A percentile compares a stretch with the other conserved stretches of the same genome.
Evolutionary conservation across 2,329 filamentous ascomycete species (phyloP).

Genomic region (Fusarium sp.): DNA sequence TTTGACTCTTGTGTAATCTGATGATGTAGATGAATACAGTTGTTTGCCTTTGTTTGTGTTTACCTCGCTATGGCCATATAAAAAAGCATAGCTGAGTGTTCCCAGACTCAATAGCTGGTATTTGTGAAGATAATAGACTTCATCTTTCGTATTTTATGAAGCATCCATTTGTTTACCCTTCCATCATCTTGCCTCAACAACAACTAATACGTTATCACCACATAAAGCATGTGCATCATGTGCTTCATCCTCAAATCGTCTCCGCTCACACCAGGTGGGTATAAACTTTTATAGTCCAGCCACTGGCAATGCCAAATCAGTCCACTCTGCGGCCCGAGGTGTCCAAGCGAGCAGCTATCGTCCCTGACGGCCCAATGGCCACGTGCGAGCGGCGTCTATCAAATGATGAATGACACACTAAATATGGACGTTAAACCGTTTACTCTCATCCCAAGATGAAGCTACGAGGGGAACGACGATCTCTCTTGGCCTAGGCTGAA

Average conservation of each 20-base stretch:
- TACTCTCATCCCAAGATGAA: neutral
- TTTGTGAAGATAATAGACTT: neutral
- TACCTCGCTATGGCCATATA: neutral
- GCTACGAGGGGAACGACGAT: conserved; percentile 18
- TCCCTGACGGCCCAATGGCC: conserved; percentile 12
- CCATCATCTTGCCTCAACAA: neutral
- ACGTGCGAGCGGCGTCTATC: conserved; percentile 27
- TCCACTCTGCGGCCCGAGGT: conserved; percentile 27
- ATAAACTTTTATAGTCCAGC: conserved; percentile 32
- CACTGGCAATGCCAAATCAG: conserved; percentile 24
- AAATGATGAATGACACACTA: neutral
- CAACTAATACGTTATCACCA: neutral
- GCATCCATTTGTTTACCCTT: neutral
- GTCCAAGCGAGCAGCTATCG: conserved; percentile 30
- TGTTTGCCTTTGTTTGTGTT: neutral
- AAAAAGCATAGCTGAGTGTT: neutral
- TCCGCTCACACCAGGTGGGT: conserved; percentile 7
- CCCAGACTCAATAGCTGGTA: neutral
- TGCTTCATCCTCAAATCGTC: neutral
- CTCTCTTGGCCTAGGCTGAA: conserved; percentile 42
- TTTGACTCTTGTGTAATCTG: conserved; percentile 2
- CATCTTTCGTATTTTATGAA: neutral
- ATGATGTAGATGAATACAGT: conserved; percentile 1
- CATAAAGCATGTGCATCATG: no score
- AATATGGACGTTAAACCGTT: neutral